Percentiles rank a stretch among this genome's conserved stretches.
Evolutionary conservation across 331 rosid genomes (phyloP).

Genomic region (Acacia concinna): DNA sequence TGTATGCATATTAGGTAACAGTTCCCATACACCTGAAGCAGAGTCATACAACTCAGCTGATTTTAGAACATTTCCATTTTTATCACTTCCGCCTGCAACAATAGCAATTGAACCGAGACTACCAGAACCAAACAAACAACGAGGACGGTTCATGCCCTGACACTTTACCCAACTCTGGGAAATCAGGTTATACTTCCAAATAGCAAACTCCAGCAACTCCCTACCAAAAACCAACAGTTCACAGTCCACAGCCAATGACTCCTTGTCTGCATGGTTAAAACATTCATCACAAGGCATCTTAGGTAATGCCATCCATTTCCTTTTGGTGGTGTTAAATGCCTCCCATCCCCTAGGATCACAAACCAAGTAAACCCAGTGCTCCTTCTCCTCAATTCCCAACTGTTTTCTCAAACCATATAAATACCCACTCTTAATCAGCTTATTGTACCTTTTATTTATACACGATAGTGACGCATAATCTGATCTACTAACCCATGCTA

Average conservation of each 20-base stretch:
- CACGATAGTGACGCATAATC: constrained; percentile 66
- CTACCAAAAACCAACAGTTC: constrained; percentile 89
- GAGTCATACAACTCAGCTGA: constrained; percentile 87
- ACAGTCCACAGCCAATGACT: constrained; percentile 87
- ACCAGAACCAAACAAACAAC: constrained; percentile 91
- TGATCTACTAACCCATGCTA: constrained; percentile 71
- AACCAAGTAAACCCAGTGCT: constrained; percentile 88
- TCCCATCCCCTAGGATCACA: constrained; percentile 96
- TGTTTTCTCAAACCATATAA: constrained; percentile 71
- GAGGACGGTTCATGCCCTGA: constrained; percentile 79
- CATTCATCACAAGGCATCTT: constrained; percentile 97
- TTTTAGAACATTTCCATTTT: constrained; percentile 62
- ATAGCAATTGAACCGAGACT: constrained; percentile 82
- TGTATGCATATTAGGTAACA: constrained; percentile 74
- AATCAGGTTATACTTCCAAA: constrained; percentile 78
- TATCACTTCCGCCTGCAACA: constrained; percentile 94
- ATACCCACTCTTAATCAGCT: constrained; percentile 68
- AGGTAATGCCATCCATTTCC: constrained; percentile 84
- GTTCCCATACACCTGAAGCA: constrained; percentile 69
- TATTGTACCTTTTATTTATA: constrained; percentile 61
- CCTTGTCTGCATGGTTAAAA: constrained; percentile 92
- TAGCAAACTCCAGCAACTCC: constrained; percentile 81
- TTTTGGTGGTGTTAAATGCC: constrained; percentile 60
- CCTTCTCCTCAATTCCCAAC: constrained; percentile 63
- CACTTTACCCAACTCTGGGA: constrained; percentile 72